Base-by-base conservation (phyloP, 805 yeast genomes). In the Starmerella powellii region DNA sequence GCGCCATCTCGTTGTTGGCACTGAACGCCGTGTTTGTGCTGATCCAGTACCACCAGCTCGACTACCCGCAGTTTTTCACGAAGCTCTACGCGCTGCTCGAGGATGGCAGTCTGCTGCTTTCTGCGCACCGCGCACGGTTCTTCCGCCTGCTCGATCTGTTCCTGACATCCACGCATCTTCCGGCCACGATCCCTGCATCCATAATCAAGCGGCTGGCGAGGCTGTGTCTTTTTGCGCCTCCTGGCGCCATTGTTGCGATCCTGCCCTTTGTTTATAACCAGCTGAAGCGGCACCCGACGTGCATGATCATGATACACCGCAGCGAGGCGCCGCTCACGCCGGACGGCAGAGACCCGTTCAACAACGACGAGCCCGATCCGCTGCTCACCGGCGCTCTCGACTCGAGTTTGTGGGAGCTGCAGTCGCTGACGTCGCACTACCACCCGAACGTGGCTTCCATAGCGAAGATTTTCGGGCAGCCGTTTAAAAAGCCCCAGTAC, bases 361-460 rank as follows among this genome's bases (percentile, higher is more conserved):
- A 80, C 49, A 63, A 66, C 27, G 46, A 59, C 1, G 94, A 83
- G 54, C 41, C 47, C 1, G 85, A 88, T 58, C 98, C 98, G 2
- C 68, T 80, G 44, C 65, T 71, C 44, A 80, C 95, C 0, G 66
- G 74, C 27, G 96, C 97, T 3, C 65, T 87, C 28, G 78, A 72
- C 6, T 82, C 94, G 1, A 87, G 96, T 0, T 62, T 87, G 37
- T 91, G 98, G 98, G 98, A 91, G 61, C 58, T 88, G 43, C 83
- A 81, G 45, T 70, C 94, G 0, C 63, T 82, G 43, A 74, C 78
- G 66, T 62, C 73, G 11, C 98, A 91, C 59, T 88, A 86, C 57
- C 97, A 91, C 63, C 96, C 97, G 13, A 91, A 91, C 55, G 85
- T 91, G 11, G 88, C 95, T 1, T 80, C 95, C 0, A 67, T 91